Conservation (phyloP, 306 rosid species). For the Lithocarpus polystachyus region DNA sequence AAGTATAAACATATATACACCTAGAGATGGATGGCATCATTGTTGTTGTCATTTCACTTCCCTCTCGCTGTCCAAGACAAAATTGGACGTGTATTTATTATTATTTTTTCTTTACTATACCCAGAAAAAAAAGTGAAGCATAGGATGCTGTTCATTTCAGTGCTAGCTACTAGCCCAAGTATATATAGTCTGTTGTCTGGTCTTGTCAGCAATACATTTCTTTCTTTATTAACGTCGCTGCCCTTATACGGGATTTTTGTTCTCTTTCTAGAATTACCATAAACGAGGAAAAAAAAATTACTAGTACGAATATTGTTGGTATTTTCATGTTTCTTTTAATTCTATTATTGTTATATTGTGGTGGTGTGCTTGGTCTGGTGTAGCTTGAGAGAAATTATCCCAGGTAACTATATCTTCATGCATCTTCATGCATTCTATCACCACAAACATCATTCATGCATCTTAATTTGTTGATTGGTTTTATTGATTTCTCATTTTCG, state of each 20-base stretch:
- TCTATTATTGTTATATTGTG: neutral
- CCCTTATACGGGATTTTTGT: neutral
- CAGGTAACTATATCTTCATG: neutral
- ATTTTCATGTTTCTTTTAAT: neutral
- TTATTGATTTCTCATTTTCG: neutral
- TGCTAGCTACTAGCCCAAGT: neutral
- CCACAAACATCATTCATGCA: no score
- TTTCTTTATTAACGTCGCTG: neutral
- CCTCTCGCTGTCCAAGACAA: no score
- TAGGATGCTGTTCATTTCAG: constrained; percentile 26
- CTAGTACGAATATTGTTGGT: neutral
- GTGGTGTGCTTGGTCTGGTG: neutral
- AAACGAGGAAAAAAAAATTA: neutral
- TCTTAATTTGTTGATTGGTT: no score
- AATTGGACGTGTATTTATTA: neutral
- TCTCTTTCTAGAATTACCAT: neutral
- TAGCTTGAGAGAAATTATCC: neutral
- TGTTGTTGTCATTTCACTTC: constrained; percentile 8
- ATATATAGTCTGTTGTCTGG: neutral
- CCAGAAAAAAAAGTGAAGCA: neutral
- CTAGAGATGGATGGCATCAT: constrained; percentile 3
- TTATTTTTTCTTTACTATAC: neutral
- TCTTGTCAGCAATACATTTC: constrained; percentile 10
- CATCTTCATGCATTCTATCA: neutral
- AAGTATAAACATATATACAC: neutral